Conservation (phyloP, 148 eudicot species). For the Rhododendron vialii region DNA sequence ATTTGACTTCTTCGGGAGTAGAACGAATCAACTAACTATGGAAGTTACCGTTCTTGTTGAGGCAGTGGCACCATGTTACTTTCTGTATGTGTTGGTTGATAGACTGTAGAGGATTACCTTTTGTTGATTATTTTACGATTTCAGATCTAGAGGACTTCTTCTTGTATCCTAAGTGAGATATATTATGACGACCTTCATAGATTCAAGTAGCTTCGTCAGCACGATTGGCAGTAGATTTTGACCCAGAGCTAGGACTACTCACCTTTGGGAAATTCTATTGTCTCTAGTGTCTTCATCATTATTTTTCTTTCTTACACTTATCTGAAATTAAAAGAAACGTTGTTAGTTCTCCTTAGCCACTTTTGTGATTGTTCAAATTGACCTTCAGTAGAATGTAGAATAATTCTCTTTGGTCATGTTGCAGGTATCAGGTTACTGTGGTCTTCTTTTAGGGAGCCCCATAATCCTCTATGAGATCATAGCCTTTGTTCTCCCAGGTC, state of each 20-base stretch:
- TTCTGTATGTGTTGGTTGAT: background rate
- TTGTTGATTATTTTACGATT: background rate
- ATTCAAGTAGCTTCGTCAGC: background rate
- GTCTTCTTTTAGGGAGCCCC: conserved; percentile 91
- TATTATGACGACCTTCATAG: background rate
- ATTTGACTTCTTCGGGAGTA: background rate
- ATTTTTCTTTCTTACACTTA: background rate
- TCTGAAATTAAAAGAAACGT: background rate
- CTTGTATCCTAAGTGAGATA: background rate
- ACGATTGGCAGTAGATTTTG: background rate
- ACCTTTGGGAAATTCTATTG: background rate
- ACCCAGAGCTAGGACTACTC: background rate
- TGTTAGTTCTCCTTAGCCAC: background rate
- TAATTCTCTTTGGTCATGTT: conserved; percentile 7
- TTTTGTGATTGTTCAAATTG: background rate
- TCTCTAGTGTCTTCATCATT: background rate
- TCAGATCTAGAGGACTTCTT: background rate
- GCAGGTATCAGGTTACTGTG: conserved; percentile 99
- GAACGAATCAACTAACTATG: background rate
- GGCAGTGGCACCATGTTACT: background rate
- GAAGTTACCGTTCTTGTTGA: background rate
- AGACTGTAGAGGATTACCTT: background rate
- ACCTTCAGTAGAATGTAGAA: background rate
- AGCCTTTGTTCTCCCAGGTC: conserved; percentile 91
- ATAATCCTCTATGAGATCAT: conserved; percentile 89